Percentiles rank a stretch among this genome's conserved stretches.
These are phyloP conservation scores for Pseudozyma pruni DNA, from an alignment of 1,284 basidiomycete species.

Conservation along the genomic window DNA sequence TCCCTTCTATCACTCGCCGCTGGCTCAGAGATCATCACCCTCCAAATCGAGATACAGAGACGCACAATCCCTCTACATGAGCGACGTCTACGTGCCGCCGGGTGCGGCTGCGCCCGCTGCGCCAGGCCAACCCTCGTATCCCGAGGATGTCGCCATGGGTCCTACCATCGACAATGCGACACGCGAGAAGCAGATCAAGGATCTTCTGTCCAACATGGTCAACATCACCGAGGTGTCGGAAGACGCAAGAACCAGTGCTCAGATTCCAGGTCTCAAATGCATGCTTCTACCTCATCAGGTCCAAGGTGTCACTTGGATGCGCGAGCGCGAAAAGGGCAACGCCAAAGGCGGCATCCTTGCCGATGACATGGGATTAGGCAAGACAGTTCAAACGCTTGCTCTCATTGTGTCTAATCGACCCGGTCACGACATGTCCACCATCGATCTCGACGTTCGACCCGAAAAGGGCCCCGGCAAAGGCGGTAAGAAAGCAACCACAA, in stretches of 20 bases:
- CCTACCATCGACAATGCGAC: conserved; percentile 44
- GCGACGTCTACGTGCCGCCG: conserved; percentile 18
- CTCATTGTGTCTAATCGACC: conserved; percentile 91
- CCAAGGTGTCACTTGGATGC: conserved; percentile 87
- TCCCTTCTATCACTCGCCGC: conserved; percentile 34
- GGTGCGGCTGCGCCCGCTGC: background rate
- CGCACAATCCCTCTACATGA: conserved; percentile 11
- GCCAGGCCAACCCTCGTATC: conserved; percentile 6
- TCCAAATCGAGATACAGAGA: conserved; percentile 13
- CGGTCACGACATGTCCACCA: conserved; percentile 76
- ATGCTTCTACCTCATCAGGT: conserved; percentile 86
- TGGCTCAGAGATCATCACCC: conserved; percentile 14
- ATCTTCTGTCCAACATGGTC: conserved; percentile 57
- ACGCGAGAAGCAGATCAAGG: conserved; percentile 56
- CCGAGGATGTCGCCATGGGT: conserved; percentile 8
- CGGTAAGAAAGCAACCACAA: conserved; percentile 5
- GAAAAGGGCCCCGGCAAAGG: conserved; percentile 12
- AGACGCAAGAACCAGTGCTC: conserved; percentile 18
- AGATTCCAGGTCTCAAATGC: conserved; percentile 71
- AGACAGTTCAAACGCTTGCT: conserved; percentile 93
- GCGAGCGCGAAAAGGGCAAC: conserved; percentile 78
- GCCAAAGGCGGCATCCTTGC: conserved; percentile 85
- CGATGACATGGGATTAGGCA: conserved; percentile 89
- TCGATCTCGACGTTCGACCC: conserved; percentile 73
- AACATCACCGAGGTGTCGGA: conserved; percentile 46